Conservation (phyloP, 1,284 basidiomycete genomes). For the Malassezia psittaci region DNA sequence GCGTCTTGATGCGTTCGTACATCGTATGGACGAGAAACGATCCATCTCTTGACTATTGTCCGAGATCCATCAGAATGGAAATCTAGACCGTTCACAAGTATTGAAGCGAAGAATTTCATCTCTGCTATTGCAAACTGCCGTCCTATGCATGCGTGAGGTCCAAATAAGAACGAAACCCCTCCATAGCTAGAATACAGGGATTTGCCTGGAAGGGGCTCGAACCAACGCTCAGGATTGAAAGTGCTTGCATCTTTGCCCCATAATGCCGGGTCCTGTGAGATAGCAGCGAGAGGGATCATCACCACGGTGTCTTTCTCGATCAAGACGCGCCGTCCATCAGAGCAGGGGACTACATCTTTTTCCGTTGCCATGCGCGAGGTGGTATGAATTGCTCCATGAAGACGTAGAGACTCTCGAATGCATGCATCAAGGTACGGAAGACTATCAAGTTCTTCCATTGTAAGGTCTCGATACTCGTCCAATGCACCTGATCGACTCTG, state of each 20-base stretch:
- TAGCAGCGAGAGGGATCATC: constrained; percentile 27
- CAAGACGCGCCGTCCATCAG: constrained; percentile 22
- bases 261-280: constrained; percentile 11
- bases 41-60: constrained; percentile 12
- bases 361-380: constrained; percentile 25
- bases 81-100: constrained; percentile 24
- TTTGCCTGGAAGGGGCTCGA: constrained; percentile 17
- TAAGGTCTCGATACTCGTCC: constrained; percentile 20
- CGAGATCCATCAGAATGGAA: constrained; percentile 20
- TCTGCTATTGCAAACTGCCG: constrained; percentile 31
- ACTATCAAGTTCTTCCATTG: constrained; percentile 28
- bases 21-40: constrained; percentile 14
- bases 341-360: constrained; percentile 30
- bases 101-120: constrained; percentile 34
- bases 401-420: constrained; percentile 32
- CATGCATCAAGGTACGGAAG: constrained; percentile 36
- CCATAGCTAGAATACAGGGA: constrained; percentile 21
- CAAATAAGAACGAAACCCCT: constrained; percentile 34
- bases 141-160: constrained; percentile 38
- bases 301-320: constrained; percentile 25
- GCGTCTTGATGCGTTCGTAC: background rate
- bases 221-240: constrained; percentile 39
- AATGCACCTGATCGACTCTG: constrained; percentile 11
- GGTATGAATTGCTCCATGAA: constrained; percentile 24
- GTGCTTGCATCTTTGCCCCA: constrained; percentile 32